Conservation (phyloP, 306 rosid genomes). For the Rosa lucieae region DNA sequence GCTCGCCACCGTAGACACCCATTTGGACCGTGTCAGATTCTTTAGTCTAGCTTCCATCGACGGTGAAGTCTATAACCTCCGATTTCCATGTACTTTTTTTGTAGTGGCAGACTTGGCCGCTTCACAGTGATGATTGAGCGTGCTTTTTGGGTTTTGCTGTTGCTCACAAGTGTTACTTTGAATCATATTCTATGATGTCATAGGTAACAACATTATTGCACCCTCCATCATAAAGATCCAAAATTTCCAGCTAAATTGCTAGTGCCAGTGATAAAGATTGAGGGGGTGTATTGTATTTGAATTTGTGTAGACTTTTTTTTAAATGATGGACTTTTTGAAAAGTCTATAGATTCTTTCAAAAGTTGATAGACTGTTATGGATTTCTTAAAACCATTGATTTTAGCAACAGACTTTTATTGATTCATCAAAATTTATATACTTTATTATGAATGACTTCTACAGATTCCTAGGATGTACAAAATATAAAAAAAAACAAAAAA, state of each 20-base stretch:
- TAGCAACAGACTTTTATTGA: no score
- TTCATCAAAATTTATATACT: no score
- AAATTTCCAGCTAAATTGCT: neutral
- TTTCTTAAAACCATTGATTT: no score
- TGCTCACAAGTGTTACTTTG: neutral
- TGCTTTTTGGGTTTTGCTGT: neutral
- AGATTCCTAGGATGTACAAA: no score
- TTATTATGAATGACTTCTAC: no score
- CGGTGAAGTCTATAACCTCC: neutral
- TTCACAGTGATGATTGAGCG: neutral
- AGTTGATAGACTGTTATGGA: no score
- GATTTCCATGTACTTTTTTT: neutral
- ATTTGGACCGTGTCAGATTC: neutral
- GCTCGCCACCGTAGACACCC: constrained; percentile 34
- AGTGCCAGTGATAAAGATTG: neutral
- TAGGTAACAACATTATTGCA: neutral
- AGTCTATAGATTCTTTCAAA: no score
- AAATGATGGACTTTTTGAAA: no score
- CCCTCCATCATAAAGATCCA: neutral
- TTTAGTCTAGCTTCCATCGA: neutral
- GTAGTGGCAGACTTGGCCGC: neutral
- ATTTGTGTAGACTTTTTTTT: no score
- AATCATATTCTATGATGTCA: neutral
- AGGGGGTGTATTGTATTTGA: no score
- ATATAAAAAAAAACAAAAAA: no score